Conservation (phyloP, 768 basidiomycete genomes). For the Termitomyces sp. region DNA sequence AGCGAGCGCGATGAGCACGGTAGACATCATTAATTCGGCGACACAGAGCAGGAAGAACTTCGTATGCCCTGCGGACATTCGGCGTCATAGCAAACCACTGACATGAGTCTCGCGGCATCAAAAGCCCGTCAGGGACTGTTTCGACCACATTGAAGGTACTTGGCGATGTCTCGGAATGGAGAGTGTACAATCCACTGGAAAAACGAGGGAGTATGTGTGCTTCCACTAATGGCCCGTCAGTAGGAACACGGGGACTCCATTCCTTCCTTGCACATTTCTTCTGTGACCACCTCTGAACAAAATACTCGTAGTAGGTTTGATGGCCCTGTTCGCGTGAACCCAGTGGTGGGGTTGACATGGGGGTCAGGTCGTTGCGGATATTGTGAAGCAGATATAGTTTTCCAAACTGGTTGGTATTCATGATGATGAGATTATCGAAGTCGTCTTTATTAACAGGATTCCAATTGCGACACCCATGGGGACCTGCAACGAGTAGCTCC, state of each 20-base stretch:
- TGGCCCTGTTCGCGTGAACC: conserved; percentile 46
- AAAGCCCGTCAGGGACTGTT: conserved; percentile 20
- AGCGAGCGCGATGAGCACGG: conserved; percentile 49
- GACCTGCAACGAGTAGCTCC: conserved; percentile 42
- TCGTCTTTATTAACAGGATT: conserved; percentile 42
- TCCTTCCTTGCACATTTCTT: conserved; percentile 54
- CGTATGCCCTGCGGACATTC: conserved; percentile 47
- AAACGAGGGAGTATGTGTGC: conserved; percentile 38
- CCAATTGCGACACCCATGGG: conserved; percentile 56
- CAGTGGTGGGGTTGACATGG: conserved; percentile 50
- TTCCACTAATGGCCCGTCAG: conserved; percentile 63
- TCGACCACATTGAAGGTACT: conserved; percentile 12
- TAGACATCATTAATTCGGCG: conserved; percentile 65
- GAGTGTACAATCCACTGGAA: conserved; percentile 34
- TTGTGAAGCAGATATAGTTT: conserved; percentile 51
- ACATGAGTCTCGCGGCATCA: conserved; percentile 45
- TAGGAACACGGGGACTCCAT: conserved; percentile 40
- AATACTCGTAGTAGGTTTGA: conserved; percentile 60
- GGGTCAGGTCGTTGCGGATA: conserved; percentile 65
- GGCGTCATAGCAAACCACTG: conserved; percentile 51
- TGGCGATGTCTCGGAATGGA: conserved; percentile 14
- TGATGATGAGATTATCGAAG: conserved; percentile 48
- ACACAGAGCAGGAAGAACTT: conserved; percentile 62
- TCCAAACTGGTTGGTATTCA: conserved; percentile 53
- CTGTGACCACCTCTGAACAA: too few relatives aligned